Evolutionary conservation across 331 rosid species (phyloP), one percentile per base, ranked within the genome.

Genomic region (Spiraea crenata): DNA sequence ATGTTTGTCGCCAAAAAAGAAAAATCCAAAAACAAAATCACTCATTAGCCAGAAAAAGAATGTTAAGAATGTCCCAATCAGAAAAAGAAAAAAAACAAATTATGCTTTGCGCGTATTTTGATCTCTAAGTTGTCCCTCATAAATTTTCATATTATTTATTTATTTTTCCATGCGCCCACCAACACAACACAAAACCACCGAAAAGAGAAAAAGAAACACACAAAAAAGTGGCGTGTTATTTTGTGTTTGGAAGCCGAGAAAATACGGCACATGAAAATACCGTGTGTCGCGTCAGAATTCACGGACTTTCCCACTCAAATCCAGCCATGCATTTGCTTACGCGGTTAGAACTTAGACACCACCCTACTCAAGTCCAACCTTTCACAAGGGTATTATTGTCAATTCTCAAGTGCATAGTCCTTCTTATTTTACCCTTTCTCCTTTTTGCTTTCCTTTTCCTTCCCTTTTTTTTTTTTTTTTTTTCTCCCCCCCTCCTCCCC

Each of bases 241-340:
- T 46, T 46, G 17, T 0, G 35, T 80, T 72, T 82, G 41, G 76
- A 13, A 37, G 1, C 41, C 13, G 61, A 51, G 74, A 17, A 77
- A 63, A 15, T 73, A 15, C 5, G 31, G 62, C 50, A 60, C 59
- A 82, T 77, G 82, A 72, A 77, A 67, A 83, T 71, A 42, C 79
- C 96, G 95, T 78, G 96, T 77, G 82, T 79, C 12, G 58, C 85
- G 90, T 85, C 91, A 73, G 50, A 79, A 67, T 52, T 87, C 85
- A 74, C 92, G 96, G 89, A 69, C 54, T 10, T 37, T 63, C 71
- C 57, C 78, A 67, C 80, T 19, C 46, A 25, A 41, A 25, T 76
- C 80, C 75, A 71, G 80, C 80, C 47, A 61, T 39, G 64, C 77
- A 66, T 69, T 51, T 17, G 65, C 72, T 2, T 42, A 81, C 82